Conservation (phyloP, 1,284 basidiomycete species). For the Coniferiporia weirii region DNA sequence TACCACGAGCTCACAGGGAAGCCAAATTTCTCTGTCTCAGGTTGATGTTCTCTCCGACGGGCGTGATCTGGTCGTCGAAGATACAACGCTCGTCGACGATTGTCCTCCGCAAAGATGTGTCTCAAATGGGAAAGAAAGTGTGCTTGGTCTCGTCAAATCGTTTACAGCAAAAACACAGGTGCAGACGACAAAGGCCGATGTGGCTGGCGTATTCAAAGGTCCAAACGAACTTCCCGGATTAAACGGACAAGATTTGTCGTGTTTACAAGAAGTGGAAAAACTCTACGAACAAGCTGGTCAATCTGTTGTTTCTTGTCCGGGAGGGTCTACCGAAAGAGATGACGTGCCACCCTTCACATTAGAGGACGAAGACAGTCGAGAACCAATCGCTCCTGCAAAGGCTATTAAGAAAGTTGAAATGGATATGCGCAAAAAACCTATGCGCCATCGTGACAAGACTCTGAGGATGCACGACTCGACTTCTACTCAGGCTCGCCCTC, state of each 20-base stretch:
- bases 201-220: neutral
- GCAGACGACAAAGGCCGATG: neutral
- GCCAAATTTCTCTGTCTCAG: neutral
- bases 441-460: conserved; percentile 9
- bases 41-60: neutral
- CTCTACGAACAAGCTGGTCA: too few relatives aligned
- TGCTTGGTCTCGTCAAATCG: neutral
- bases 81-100: neutral
- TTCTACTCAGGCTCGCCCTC: neutral
- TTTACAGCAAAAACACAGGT: too few relatives aligned
- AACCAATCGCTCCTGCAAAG: neutral
- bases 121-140: neutral
- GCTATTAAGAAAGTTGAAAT: neutral
- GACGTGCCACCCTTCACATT: too few relatives aligned
- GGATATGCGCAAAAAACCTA: neutral
- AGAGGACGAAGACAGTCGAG: too few relatives aligned
- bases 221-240: neutral
- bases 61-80: neutral
- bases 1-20: neutral
- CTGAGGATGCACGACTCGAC: neutral
- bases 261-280: too few relatives aligned
- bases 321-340: too few relatives aligned
- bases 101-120: neutral
- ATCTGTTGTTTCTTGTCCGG: too few relatives aligned
- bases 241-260: too few relatives aligned